phyloP scores from a whole-genome alignment of 148 eudicot species.

The Heliamphora exappendiculata region DNA sequence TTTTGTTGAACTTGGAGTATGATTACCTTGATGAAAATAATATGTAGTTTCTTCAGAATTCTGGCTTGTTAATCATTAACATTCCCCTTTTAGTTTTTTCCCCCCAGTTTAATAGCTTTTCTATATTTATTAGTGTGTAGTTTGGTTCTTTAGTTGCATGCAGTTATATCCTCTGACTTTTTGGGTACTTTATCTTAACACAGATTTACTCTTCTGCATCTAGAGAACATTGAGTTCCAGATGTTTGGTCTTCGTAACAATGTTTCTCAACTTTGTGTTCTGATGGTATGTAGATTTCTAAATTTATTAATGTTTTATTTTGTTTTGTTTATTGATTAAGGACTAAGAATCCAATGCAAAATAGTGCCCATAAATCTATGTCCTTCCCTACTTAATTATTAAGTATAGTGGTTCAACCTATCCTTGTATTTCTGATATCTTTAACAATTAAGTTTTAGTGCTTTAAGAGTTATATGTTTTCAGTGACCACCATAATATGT shows the following conservation, averaged over 20 bases:
- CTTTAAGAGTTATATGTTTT: not conserved
- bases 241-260: conserved; percentile 73
- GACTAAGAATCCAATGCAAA: not conserved
- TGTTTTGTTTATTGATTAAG: not conserved
- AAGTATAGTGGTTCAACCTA: not conserved
- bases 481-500: too few species aligned
- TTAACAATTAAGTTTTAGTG: not conserved
- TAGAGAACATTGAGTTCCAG: conserved; percentile 66
- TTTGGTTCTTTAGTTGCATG: not conserved
- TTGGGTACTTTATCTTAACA: not conserved
- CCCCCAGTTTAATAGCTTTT: not conserved
- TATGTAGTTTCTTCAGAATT: not conserved
- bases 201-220: conserved; percentile 70
- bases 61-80: not conserved
- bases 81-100: not conserved
- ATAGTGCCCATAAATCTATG: too few species aligned
- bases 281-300: conserved; percentile 45
- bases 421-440: not conserved
- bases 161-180: not conserved
- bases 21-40: not conserved
- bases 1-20: not conserved
- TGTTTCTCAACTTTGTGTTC: conserved; percentile 84
- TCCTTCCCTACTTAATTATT: not conserved
- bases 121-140: not conserved
- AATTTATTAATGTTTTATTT: conserved; percentile 1